These are phyloP conservation scores for Yamadazyma epiphylla DNA, from an alignment of 1,139 yeast genomes.

Conservation along the genomic window DNA sequence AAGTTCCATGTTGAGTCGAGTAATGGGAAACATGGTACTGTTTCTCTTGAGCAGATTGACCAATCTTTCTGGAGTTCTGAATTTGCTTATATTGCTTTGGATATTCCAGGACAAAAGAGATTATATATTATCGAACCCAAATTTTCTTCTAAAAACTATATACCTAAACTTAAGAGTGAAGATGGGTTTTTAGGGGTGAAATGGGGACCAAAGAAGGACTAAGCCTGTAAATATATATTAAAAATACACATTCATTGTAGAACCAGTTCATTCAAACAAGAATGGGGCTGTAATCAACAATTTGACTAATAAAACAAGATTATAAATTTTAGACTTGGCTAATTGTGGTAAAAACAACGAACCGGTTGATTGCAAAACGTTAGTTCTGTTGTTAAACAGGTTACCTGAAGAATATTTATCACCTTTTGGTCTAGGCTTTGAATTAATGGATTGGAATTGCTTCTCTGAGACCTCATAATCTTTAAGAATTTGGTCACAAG, in stretches of 20 bases:
- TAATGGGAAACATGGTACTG: slow-evolving; percentile 54
- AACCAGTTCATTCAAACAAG: neutral
- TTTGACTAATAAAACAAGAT: too few relatives aligned
- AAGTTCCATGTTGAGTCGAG: slow-evolving; percentile 79
- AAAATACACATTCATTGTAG: too few relatives aligned
- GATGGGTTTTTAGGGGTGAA: slow-evolving; percentile 73
- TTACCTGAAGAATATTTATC: too few relatives aligned
- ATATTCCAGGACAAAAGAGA: slow-evolving; percentile 67
- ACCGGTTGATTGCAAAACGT: too few relatives aligned
- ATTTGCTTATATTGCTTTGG: slow-evolving; percentile 71
- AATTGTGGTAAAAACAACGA: too few relatives aligned
- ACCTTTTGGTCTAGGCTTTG: too few relatives aligned
- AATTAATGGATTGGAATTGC: neutral
- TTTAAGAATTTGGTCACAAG: slow-evolving; percentile 15
- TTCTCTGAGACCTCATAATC: neutral
- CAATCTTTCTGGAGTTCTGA: slow-evolving; percentile 65
- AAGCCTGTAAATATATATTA: neutral
- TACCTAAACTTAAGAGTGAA: slow-evolving; percentile 26
- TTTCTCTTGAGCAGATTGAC: slow-evolving; percentile 74
- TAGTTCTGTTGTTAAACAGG: too few relatives aligned
- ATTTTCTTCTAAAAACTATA: slow-evolving; percentile 34
- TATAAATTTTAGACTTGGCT: too few relatives aligned
- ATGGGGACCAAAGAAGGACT: slow-evolving; percentile 70
- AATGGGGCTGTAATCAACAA: too few relatives aligned
- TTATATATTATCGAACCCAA: slow-evolving; percentile 70